Evolutionary conservation across 352 stramenopile genomes (phyloP).

Genomic region (Phytophthora chlamydospora): DNA sequence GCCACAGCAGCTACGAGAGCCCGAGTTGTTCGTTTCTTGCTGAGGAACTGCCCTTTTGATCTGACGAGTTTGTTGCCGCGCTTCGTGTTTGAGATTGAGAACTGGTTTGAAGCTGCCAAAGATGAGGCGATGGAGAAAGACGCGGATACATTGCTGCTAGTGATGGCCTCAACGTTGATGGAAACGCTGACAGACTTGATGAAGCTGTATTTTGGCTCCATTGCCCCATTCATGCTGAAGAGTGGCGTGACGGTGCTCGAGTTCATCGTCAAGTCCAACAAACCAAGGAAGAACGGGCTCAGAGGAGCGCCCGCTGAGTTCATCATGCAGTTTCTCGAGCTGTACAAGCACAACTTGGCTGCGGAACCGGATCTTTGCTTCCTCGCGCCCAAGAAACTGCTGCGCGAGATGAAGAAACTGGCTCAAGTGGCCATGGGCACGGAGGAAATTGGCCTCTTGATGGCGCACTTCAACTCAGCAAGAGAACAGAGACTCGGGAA

Average conservation of each 20-base stretch:
- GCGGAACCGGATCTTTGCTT: slow-evolving; percentile 37
- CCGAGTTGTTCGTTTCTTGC: slow-evolving; percentile 46
- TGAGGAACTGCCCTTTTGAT: slow-evolving; percentile 71
- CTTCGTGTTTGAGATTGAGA: slow-evolving; percentile 48
- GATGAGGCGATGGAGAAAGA: slow-evolving; percentile 31
- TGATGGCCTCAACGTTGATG: slow-evolving; percentile 52
- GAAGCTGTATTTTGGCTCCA: slow-evolving; percentile 46
- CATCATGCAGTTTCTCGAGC: slow-evolving; percentile 60
- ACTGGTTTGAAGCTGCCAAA: slow-evolving; percentile 56
- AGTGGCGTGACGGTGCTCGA: slow-evolving; percentile 54
- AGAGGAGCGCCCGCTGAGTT: slow-evolving; percentile 55
- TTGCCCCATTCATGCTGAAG: slow-evolving; percentile 49
- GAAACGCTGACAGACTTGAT: slow-evolving; percentile 60
- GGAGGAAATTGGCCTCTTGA: slow-evolving; percentile 55
- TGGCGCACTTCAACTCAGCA: slow-evolving; percentile 41
- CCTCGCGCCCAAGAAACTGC: slow-evolving; percentile 41
- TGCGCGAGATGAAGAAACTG: slow-evolving; percentile 51
- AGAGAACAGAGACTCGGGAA: slow-evolving; percentile 34
- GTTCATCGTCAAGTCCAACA: slow-evolving; percentile 72
- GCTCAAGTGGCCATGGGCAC: slow-evolving; percentile 43
- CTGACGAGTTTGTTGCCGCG: slow-evolving; percentile 49
- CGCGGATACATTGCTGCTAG: slow-evolving; percentile 51
- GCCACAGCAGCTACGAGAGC: slow-evolving; percentile 37
- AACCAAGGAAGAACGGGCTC: slow-evolving; percentile 39
- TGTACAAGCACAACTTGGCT: slow-evolving; percentile 57